These are phyloP conservation scores for Solanum corneliomulleri DNA, from an alignment of 257 asterid species.

Conservation along the genomic window DNA sequence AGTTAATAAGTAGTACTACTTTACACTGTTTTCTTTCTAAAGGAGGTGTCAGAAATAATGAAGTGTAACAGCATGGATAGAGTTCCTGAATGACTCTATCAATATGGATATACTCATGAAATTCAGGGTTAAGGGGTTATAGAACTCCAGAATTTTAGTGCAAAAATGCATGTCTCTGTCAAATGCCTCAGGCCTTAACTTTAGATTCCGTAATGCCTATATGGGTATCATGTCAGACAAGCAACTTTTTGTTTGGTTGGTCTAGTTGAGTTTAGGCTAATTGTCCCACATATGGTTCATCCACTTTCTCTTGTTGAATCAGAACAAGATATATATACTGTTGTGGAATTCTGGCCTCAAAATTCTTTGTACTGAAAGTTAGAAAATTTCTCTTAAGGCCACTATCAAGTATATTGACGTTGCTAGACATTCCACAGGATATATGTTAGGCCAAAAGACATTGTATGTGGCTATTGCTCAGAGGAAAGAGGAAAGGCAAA, in stretches of 20 bases:
- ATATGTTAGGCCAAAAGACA: conserved; percentile 60
- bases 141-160: background rate
- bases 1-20: background rate
- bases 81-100: background rate
- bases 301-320: background rate
- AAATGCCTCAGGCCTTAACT: background rate
- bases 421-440: conserved; percentile 31
- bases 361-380: background rate
- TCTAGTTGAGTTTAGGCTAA: background rate
- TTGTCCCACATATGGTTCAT: background rate
- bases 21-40: background rate
- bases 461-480: conserved; percentile 76
- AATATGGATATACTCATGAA: background rate
- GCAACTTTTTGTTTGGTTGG: background rate
- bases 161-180: background rate
- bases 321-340: background rate
- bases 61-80: background rate
- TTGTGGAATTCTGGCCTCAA: background rate
- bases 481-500: conserved; percentile 76
- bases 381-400: background rate
- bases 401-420: background rate
- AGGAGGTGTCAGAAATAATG: background rate
- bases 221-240: background rate
- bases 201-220: background rate
- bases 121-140: background rate